Evolutionary conservation across 2,329 filamentous ascomycete species (phyloP).

Genomic region (Penicillium italicum): DNA sequence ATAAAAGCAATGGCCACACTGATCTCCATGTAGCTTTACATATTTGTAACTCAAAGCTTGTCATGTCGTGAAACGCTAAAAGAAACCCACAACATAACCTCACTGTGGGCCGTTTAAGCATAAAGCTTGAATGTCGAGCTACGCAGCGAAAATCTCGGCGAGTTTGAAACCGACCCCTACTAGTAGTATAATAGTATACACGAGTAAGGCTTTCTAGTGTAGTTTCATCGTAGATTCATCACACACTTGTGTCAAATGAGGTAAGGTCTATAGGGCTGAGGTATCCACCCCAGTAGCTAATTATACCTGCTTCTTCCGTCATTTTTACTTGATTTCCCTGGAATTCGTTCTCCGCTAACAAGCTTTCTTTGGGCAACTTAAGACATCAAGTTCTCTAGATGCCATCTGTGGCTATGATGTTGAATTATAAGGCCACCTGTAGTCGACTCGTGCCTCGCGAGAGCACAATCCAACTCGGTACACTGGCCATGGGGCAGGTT

Average conservation of each 20-base stretch:
- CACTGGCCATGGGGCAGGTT: background rate
- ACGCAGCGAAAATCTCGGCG: slow-evolving; percentile 5
- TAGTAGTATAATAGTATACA: background rate
- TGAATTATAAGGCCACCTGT: no score
- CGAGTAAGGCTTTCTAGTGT: background rate
- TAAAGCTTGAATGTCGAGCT: slow-evolving; percentile 15
- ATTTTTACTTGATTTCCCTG: background rate
- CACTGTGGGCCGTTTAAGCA: slow-evolving; percentile 17
- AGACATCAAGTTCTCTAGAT: no score
- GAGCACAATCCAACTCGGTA: background rate
- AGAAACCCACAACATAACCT: slow-evolving; percentile 14
- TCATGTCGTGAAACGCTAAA: slow-evolving; percentile 3
- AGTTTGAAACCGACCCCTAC: background rate
- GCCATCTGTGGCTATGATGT: background rate
- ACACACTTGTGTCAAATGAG: slow-evolving; percentile 1
- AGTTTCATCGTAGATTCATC: background rate
- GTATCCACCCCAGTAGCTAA: background rate
- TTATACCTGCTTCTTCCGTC: background rate
- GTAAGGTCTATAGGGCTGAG: slow-evolving; percentile 1
- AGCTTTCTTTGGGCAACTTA: background rate
- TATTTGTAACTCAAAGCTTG: background rate
- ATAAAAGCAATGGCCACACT: background rate
- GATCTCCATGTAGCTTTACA: background rate
- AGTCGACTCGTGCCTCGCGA: no score
- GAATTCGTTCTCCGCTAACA: background rate